Evolutionary conservation across 306 rosid species (phyloP).

Genomic region (Quercus alba): DNA sequence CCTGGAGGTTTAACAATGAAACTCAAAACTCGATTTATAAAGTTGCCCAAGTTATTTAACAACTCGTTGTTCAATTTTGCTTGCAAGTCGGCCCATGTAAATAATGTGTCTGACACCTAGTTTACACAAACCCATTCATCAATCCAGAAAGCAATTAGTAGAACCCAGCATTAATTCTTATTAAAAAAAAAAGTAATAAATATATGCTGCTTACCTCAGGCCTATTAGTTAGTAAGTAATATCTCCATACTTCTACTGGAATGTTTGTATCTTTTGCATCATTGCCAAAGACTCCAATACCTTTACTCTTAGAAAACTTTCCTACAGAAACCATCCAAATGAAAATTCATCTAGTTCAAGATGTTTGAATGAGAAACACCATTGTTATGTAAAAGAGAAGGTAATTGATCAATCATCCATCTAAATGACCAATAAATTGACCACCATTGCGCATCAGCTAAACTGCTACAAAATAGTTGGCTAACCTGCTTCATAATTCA

Average conservation of each 20-base stretch:
- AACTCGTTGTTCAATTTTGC: constrained; percentile 85
- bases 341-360: constrained; percentile 4
- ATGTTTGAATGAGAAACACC: constrained; percentile 12
- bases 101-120: constrained; percentile 89
- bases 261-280: constrained; percentile 88
- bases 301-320: constrained; percentile 96
- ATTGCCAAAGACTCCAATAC: constrained; percentile 91
- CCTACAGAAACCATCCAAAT: constrained; percentile 37
- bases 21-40: constrained; percentile 86
- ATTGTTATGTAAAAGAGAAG: not conserved
- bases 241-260: constrained; percentile 98
- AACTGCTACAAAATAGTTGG: not conserved
- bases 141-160: not conserved
- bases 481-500: constrained; percentile 91
- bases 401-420: constrained; percentile 13
- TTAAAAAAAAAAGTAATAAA: not conserved
- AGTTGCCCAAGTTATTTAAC: constrained; percentile 93
- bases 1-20: constrained; percentile 97
- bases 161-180: not conserved
- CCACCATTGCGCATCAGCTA: not conserved
- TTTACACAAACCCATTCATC: constrained; percentile 4
- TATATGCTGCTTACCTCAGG: constrained; percentile 69
- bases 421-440: not conserved
- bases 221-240: constrained; percentile 88
- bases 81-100: constrained; percentile 93